Evolutionary conservation across 192 early-diverging fungal genomes (phyloP), one percentile per base, ranked within the genome.

Genomic region (Backusella psychrophila): DNA sequence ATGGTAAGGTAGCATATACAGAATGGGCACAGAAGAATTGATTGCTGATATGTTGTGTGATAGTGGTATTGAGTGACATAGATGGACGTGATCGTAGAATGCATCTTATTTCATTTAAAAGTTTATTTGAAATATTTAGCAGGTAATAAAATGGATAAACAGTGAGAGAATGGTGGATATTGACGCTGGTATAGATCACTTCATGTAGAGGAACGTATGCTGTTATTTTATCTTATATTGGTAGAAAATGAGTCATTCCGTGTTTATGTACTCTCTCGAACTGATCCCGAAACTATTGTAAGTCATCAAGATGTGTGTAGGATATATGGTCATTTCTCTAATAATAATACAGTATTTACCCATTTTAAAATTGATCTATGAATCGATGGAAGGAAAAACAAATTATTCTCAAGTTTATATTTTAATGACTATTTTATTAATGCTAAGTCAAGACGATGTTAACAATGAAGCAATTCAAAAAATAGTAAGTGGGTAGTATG

Each of bases 251-350:
- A 87, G 11, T 82, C 83, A 17, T 94, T 94, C 73, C 77, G 89
- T 38, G 90, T 87, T 14, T 94, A 93, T 77, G 86, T 94, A 3
- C 73, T 94, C 19, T 94, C 93, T 3, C 79, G 91, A 17, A 91
- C 90, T 0, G 93, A 94, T 74, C 93, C 92, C 6, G 93, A 94
- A 72, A 90, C 87, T n/a, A 79, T 94, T 78, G 90, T 93, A 83
- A 77, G 79, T 19, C 8, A 19, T n/a, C 21, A n/a, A 44, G 1
- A 9, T 75, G 12, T 46, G 33, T 17, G 39, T 53, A 21, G 31
- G 15, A n/a, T 42, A 34, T 66, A 41, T 53, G 17, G 6, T 39
- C 36, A 49, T 44, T 68, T 46, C 8, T 63, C 9, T 29, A 63
- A 29, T 74, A 90, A n/a, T 7, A n/a, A 49, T n/a, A 17, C 19